Conservation (phyloP, 2,329 filamentous ascomycete species). For the Xylariales sp. region DNA sequence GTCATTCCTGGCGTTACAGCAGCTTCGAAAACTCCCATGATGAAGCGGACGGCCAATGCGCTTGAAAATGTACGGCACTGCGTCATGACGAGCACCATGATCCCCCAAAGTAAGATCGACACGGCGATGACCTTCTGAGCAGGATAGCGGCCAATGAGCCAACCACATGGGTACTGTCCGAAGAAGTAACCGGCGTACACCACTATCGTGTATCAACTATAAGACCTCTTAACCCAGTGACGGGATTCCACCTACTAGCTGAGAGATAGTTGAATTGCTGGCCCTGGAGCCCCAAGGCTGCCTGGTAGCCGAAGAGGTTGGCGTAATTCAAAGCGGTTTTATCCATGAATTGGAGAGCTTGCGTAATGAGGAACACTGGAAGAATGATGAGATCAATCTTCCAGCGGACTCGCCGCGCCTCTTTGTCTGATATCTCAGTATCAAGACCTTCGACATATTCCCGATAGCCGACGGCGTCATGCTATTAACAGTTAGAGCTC, state of each 20-base stretch:
- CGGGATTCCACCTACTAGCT: constrained; percentile 18
- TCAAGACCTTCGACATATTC: constrained; percentile 15
- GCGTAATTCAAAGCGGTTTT: constrained; percentile 28
- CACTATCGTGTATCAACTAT: constrained; percentile 18
- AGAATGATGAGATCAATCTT: constrained; percentile 28
- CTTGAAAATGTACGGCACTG: constrained; percentile 21
- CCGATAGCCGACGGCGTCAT: constrained; percentile 15
- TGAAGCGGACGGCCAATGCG: constrained; percentile 19
- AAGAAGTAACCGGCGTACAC: constrained; percentile 36
- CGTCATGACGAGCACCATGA: constrained; percentile 28
- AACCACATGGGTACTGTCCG: constrained; percentile 35
- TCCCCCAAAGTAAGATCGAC: constrained; percentile 28
- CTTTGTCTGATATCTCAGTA: constrained; percentile 15
- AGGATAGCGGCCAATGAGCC: constrained; percentile 31
- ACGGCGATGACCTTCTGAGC: constrained; percentile 30
- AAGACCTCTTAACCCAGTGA: background rate
- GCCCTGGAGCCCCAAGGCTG: constrained; percentile 27
- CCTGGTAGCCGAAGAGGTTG: constrained; percentile 30
- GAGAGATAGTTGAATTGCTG: constrained; percentile 31
- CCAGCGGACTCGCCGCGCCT: constrained; percentile 17
- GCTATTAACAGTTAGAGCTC: constrained; percentile 3
- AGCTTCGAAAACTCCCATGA: constrained; percentile 24
- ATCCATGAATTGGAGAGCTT: constrained; percentile 27
- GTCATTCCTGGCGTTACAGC: constrained; percentile 22
- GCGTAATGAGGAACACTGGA: constrained; percentile 26